Base-by-base conservation (phyloP, 352 stramenopile genomes). In the Phytophthora cajani region DNA sequence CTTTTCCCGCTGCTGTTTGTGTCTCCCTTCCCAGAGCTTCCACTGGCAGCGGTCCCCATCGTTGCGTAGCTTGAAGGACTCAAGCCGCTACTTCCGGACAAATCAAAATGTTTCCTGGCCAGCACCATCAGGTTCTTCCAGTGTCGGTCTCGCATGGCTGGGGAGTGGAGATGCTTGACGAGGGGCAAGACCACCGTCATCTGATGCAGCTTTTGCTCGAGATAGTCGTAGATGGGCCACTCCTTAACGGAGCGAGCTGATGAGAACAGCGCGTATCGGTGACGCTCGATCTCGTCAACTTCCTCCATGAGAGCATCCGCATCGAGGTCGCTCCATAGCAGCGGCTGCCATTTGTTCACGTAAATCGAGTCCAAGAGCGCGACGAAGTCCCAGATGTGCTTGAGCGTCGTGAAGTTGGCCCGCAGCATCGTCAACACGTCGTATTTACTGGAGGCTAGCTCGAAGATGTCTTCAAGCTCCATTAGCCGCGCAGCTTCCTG, bases 391-490 rank as follows among this genome's bases (percentile, higher is more conserved):
- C 96, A 99, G 14, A 98, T 80, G 27, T 91, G 75, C 57, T 97
- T 97, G 2, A 99, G 80, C 30, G 97, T 79, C 19, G 88, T 87
- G 55, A 98, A 93, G 69, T 98, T 96, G 19, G 46, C 75, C 1
- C 94, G 83, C 17, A 97, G 86, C 52, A 88, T 74, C 8, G 78
- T 74, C 21, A 98, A 85, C 49, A 97, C 79, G n/a, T 93, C 85
- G 36, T 90, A 83, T 27, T 92, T 92, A 21, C 82, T 96, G 1
- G 84, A 78, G 1, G 89, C 72, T 11, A 99, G 76, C 69, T 99
- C 96, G 73, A 98, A 99, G 71, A 98, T 95, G 52, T 98, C 95
- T 72, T 98, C 95, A 12, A 98, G 79, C 57, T 98, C 90, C 36
- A 97, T 81, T 54, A 98, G 78, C 32, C 78, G 79, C n/a, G 78